Base-by-base conservation (phyloP, 1,284 basidiomycete genomes). In the Sporisorium exsertum region DNA sequence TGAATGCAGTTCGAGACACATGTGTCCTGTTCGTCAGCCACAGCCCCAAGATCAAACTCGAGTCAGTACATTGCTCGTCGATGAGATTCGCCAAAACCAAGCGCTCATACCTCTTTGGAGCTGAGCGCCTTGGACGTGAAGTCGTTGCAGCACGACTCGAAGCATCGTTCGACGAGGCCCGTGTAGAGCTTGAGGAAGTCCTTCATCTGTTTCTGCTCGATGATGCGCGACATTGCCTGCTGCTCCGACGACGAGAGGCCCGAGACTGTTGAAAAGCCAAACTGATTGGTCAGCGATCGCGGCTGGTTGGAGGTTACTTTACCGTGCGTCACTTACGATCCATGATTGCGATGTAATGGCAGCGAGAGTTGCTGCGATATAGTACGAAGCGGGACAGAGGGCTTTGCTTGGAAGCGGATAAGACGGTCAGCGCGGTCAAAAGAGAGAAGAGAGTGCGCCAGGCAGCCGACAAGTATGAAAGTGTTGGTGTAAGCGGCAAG, bases 161-260 rank as follows among this genome's bases (percentile, higher is more conserved):
- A 99, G 87, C 96, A 99, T 78, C 93, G 91, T 86, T 98, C 95
- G 46, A 97, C 95, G 61, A 99, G 90, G 81, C 92, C 92, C n/a
- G 94, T 94, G 88, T 98, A 98, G 86, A 98, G 92, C 83, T 89
- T 90, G 89, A 98, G 89, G 83, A 99, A 98, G 88, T 98, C 96
- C 89, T 96, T 93, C 95, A 98, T 97, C 94, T 98, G 87, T 47
- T 84, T 84, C 57, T 84, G 81, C 77, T 84, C 84, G 54, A 85
- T 81, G 69, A 85, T 73, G 51, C 74, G 73, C 49, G 80, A 63
- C 84, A 85, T 85, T 5, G 81, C 75, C 63, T 80, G 66, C 66
- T 84, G 82, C 50, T 85, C 84, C 22, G 72, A 58, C 29, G 81
- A 75, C 15, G 80, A 79, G 50, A 85, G 79, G 24, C 59, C 57